Base-by-base conservation (phyloP, 768 basidiomycete species). In the Lyophyllum atratum region DNA sequence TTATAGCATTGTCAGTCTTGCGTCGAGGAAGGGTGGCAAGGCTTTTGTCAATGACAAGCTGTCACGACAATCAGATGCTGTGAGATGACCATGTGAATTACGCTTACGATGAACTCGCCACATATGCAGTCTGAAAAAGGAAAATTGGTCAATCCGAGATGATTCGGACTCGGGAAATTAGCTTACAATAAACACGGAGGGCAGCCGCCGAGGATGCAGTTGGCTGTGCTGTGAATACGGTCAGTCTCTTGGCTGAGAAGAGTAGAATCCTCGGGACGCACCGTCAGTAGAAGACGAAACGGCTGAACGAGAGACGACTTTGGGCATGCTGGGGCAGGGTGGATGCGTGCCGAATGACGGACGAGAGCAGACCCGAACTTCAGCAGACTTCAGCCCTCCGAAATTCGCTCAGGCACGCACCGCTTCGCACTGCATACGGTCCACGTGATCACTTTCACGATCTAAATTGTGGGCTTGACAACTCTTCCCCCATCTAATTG, bases 221-320 rank as follows among this genome's bases (percentile, higher is more conserved):
- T 25, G 90, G 89, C 64, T 82, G 85, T 50, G 89, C 90, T 93
- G 68, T 33, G 55, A 37, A 58, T 4, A 25, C 15, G 31, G 25
- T 62, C 44, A 49, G 56, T 50, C n/a, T 28, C 28, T 19, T 24
- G 22, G 25, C 39, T 33, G 37, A 10, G 19, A 25, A 26, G 22
- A 39, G 15, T 25, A 37, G 34, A 24, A 45, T 45, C 46, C 3
- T 34, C 5, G 72, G 22, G 31, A 31, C 82, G 59, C 50, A 92
- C 92, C 91, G 68, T 92, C 90, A 33, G 92, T 86, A 4, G 93
- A 95, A 2, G 93, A 92, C 9, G 93, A 94, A 58, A 94, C 85
- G 4, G 91, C 88, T 40, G 91, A 94, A 62, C 92, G 84, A 3
- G 93, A 93, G 66, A 95, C 84, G 60, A 97, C 91, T 72, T 95